A percentile compares a stretch with the other conserved stretches of the same genome.
Evolutionary conservation across 148 eudicot genomes (phyloP).

Genomic region (Camellia granthamiana): DNA sequence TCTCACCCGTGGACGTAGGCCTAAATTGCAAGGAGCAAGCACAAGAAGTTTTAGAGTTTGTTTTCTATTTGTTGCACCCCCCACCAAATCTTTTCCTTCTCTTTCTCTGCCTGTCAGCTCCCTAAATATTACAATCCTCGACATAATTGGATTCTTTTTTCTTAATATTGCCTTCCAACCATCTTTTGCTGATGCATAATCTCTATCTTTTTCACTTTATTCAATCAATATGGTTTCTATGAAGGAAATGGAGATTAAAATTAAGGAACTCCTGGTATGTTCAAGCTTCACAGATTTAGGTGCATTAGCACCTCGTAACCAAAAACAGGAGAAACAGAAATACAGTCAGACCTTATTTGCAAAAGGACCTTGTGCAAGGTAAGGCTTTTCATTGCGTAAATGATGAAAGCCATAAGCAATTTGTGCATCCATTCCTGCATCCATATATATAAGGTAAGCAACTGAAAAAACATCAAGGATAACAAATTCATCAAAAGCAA

Average conservation of each 20-base stretch:
- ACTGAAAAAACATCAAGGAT: background rate
- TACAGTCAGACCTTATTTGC: constrained; percentile 62
- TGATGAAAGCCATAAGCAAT: constrained; percentile 91
- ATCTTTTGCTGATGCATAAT: background rate
- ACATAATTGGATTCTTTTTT: background rate
- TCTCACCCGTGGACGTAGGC: background rate
- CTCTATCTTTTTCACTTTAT: background rate
- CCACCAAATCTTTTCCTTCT: background rate
- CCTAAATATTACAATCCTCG: background rate
- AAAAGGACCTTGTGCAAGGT: constrained; percentile 85
- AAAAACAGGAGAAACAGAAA: background rate
- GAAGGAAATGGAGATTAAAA: background rate
- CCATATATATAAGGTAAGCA: background rate
- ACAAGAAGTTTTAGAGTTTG: too few species aligned
- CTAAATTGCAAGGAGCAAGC: too few species aligned
- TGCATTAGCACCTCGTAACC: background rate
- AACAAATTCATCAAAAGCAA: background rate
- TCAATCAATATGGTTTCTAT: background rate
- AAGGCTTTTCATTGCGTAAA: constrained; percentile 82
- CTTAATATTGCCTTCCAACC: background rate
- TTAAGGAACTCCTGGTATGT: background rate
- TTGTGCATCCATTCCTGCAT: constrained; percentile 92
- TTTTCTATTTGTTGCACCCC: too few species aligned
- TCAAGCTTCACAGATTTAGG: constrained; percentile 5
- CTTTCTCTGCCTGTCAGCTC: background rate